Base-by-base conservation (phyloP, 139 green algal genomes). In the Chlamydomonas applanata region DNA sequence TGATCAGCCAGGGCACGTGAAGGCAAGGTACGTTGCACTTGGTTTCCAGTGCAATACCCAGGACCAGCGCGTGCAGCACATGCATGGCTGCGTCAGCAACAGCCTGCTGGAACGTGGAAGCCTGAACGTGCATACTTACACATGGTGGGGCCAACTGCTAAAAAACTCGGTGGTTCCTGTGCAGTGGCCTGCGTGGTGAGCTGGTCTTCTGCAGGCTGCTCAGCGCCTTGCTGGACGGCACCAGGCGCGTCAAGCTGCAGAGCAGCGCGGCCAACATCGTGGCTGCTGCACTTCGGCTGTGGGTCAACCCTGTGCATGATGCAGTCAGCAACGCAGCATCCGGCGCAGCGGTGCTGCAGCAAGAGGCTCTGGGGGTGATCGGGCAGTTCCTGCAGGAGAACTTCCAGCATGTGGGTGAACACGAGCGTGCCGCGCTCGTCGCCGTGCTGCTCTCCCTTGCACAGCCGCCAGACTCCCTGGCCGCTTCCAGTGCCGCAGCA, bases 141-240 rank as follows among this genome's bases (percentile, higher is more conserved):
- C n/a, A n/a, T n/a, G n/a, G n/a, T n/a, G n/a, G n/a, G n/a, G n/a
- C n/a, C n/a, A n/a, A n/a, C n/a, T n/a, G n/a, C n/a, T n/a, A n/a
- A n/a, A n/a, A n/a, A n/a, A n/a, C n/a, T n/a, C n/a, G n/a, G n/a
- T n/a, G n/a, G n/a, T n/a, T n/a, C n/a, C n/a, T 49, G 40, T 49
- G 40, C 40, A 49, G 40, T 11, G 40, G 40, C 40, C 40, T 49
- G 40, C 40, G 40, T 49, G 40, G 40, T 11, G 40, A 49, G 40
- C 40, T 69, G 0, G 24, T 56, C 1, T 73, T 79, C 7, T 83
- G 78, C 72, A 72, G 72, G 40, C 66, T 83, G 32, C 34, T 83
- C n/a, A 11, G 22, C 1, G 36, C 45, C 17, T 5, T 75, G 1
- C 19, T 73, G 0, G 0, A 60, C 32, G 27, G 5, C 17, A 33